These are phyloP conservation scores for Solanum ossicruentum DNA, from an alignment of 257 asterid species.

Conservation along the genomic window DNA sequence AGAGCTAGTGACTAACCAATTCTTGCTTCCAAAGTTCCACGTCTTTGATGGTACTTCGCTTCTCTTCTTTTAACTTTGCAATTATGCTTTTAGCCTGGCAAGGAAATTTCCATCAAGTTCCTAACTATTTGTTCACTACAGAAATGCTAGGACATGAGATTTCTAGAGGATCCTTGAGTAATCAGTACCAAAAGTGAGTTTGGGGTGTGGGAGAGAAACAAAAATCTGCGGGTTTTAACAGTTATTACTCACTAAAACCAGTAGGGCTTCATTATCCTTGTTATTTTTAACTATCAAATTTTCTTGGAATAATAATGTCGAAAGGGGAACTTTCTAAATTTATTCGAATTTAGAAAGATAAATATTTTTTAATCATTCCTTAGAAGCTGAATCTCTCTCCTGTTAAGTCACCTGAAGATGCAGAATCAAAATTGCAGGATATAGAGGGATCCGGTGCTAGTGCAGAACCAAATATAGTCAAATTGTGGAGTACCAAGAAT, in stretches of 20 bases:
- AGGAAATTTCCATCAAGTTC: not conserved
- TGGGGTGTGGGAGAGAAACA: not conserved
- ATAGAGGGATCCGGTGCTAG: not conserved
- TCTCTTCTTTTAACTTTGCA: constrained; percentile 26
- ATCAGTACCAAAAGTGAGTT: not conserved
- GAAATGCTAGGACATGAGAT: not conserved
- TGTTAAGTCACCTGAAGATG: too few relatives aligned
- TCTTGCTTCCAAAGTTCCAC: constrained; percentile 24
- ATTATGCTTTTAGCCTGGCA: constrained; percentile 26
- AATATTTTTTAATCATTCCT: too few relatives aligned
- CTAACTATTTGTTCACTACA: not conserved
- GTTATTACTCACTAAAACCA: not conserved
- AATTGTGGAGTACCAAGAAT: not conserved
- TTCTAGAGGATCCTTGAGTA: not conserved
- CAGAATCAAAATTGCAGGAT: not conserved
- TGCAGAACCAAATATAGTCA: not conserved
- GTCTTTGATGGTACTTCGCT: constrained; percentile 9
- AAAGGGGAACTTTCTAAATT: too few relatives aligned
- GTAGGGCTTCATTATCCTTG: not conserved
- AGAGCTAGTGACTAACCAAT: constrained; percentile 12
- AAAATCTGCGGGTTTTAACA: not conserved
- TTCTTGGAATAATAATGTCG: too few relatives aligned
- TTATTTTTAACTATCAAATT: not conserved
- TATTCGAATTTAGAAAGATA: too few relatives aligned
- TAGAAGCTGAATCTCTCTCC: too few relatives aligned